Base-by-base conservation (phyloP, 2,329 filamentous ascomycete species). In the Diplodia sapinea region DNA sequence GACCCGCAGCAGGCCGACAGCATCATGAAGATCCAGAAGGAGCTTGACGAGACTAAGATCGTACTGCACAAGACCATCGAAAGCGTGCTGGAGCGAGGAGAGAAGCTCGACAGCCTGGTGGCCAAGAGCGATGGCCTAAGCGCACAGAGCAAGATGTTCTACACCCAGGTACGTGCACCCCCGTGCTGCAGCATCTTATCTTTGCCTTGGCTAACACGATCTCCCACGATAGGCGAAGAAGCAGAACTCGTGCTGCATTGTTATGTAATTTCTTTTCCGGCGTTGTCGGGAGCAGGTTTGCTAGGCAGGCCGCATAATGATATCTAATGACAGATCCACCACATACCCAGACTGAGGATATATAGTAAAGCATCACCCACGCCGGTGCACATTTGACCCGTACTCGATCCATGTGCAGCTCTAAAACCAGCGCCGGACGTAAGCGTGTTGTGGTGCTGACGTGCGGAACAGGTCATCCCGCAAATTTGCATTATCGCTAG, bases 31-130 rank as follows among this genome's bases (percentile, higher is more conserved):
- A 97, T 99, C 74, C 94, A 98, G 81, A 91, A 93, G 82, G 93
- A 99, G 83, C 85, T 99, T 70, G 94, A 98, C 76, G 94, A 97
- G 85, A 98, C 94, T 69, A 98, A 97, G 87, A 94, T 96, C 76
- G 90, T 97, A 69, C 85, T 99, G 74, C 93, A 98, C 83, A 96
- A 98, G 87, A 97, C 95, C 54, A 97, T 97, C 74, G 91, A 96
- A 83, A 91, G 88, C 75, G 89, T 90, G 57, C 80, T 97, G 75
- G 90, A 97, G 84, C 87, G 95, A 70, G 95, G 94, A 51, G 94
- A 98, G 87, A 98, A 97, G 86, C 93, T 99, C 73, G 94, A 98
- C 77, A 92, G 91, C 74, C 82, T 99, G 73, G 94, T 98, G 55
- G 89, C 90, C 71, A 98, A 98, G 88, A 96, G 92, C 75, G 93